These are phyloP conservation scores for Chytriomyces sp. DNA, from an alignment of 192 early-diverging fungal species.

Conservation along the genomic window DNA sequence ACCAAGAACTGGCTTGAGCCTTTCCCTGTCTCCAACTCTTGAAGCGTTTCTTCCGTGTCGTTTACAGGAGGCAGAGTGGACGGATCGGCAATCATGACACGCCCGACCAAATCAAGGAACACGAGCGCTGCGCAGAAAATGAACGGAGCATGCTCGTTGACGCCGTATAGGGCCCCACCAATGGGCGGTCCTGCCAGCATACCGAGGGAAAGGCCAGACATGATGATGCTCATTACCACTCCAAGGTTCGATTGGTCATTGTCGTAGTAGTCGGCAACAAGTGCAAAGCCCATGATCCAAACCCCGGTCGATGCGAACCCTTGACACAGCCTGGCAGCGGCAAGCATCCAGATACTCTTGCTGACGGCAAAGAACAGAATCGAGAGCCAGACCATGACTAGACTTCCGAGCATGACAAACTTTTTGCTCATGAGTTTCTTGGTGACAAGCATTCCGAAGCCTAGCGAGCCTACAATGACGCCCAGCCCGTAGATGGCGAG, in stretches of 20 bases:
- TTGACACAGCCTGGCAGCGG: slow-evolving; percentile 27
- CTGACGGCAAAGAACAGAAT: slow-evolving; percentile 39
- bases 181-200: slow-evolving; percentile 38
- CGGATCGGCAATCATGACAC: slow-evolving; percentile 24
- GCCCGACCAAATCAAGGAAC: slow-evolving; percentile 26
- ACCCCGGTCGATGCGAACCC: slow-evolving; percentile 38
- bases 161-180: slow-evolving; percentile 39
- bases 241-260: slow-evolving; percentile 36
- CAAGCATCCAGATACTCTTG: slow-evolving; percentile 25
- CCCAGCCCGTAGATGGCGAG: slow-evolving; percentile 43
- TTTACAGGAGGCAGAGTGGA: too few relatives aligned
- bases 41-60: neutral
- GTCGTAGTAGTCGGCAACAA: slow-evolving; percentile 38
- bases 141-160: slow-evolving; percentile 37
- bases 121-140: slow-evolving; percentile 23
- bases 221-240: slow-evolving; percentile 34
- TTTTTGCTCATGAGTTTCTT: slow-evolving; percentile 30
- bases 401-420: slow-evolving; percentile 31
- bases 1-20: neutral
- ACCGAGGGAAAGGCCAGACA: slow-evolving; percentile 38
- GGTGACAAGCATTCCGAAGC: slow-evolving; percentile 32
- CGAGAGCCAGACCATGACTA: slow-evolving; percentile 20
- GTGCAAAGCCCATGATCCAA: slow-evolving; percentile 43
- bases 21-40: neutral
- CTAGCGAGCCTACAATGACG: slow-evolving; percentile 30